Percentiles rank a stretch among this genome's conserved stretches.
These are phyloP conservation scores for Pichia sp. DNA, from an alignment of 1,139 yeast species.

Conservation along the genomic window DNA sequence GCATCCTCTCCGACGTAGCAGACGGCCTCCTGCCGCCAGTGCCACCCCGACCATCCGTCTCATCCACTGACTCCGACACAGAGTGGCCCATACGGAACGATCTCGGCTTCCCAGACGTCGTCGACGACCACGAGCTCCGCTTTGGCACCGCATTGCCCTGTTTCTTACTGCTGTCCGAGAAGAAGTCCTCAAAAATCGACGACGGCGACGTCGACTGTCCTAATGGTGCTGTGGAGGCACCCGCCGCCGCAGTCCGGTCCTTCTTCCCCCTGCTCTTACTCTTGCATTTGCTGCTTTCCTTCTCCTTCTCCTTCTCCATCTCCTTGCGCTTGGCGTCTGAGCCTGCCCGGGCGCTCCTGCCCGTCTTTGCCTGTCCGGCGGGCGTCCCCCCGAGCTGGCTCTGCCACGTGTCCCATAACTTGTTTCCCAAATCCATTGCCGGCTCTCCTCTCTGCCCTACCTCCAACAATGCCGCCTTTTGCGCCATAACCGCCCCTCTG, in stretches of 20 bases:
- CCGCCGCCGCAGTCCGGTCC: not conserved
- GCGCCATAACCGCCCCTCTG: too few relatives aligned
- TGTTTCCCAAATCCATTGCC: slow-evolving; percentile 9
- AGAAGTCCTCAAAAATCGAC: slow-evolving; percentile 4
- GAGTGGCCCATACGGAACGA: not conserved
- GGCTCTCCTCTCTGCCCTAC: not conserved
- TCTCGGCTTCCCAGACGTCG: not conserved
- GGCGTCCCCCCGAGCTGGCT: not conserved
- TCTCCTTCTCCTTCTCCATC: too few relatives aligned
- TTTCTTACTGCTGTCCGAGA: not conserved
- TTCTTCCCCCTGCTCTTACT: not conserved
- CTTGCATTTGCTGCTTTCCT: not conserved
- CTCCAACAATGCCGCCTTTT: not conserved
- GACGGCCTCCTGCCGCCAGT: not conserved
- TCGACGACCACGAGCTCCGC: not conserved
- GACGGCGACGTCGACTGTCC: not conserved
- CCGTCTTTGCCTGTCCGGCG: not conserved
- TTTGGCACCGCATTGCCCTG: not conserved
- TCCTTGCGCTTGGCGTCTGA: too few relatives aligned
- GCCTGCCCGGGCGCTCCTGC: too few relatives aligned
- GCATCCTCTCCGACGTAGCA: not conserved
- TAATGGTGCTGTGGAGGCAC: too few relatives aligned
- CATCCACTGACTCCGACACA: not conserved
- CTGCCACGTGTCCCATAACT: slow-evolving; percentile 11
- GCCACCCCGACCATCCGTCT: not conserved